Base-by-base conservation (phyloP, 129 eudicot genomes). In the Flaveria brownii region DNA sequence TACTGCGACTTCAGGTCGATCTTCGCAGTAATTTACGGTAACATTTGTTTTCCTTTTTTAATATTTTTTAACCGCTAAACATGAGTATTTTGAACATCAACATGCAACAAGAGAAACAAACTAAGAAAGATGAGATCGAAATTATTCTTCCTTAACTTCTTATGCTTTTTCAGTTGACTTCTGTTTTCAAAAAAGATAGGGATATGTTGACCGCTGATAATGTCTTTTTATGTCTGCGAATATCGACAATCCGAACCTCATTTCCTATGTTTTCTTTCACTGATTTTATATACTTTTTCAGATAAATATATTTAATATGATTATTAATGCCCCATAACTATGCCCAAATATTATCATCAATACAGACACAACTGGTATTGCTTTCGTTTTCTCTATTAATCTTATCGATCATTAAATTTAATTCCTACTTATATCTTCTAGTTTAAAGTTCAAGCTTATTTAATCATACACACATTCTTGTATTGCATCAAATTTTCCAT, bases 131-230 rank as follows among this genome's bases (percentile, higher is more conserved):
- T 22, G 2, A 54, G 59, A 62, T 28, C 68, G 9, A 67, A 36
- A 36, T 36, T 52, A 20, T 51, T 67, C 15, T 20, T 20, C 22
- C 22, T 59, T 42, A 45, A 77, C 33, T 9, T 68, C 71, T 71
- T 47, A 64, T 56, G 25, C 52, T 64, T 80, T 77, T 49, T 50
- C 55, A 78, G 82, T 82, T 77, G 86, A 82, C 82, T 82, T 82
- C 23, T 68, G 78, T 77, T 77, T 72, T 72, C 82, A 65, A 82
- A 77, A 39, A 73, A 74, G 75, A 77, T 68, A 71, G 41, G 72
- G 79, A 73, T 77, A 61, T 82, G 76, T 77, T 82, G 74, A 74
- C 86, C 60, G 77, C 72, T 43, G 72, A 72, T 77, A 66, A 82
- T 61, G 77, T 77, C 52, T 52, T 18, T 18, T 80, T 54, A 42